These are phyloP conservation scores for Metschnikowia dekortorum DNA, from an alignment of 805 yeast genomes.

Conservation along the genomic window DNA sequence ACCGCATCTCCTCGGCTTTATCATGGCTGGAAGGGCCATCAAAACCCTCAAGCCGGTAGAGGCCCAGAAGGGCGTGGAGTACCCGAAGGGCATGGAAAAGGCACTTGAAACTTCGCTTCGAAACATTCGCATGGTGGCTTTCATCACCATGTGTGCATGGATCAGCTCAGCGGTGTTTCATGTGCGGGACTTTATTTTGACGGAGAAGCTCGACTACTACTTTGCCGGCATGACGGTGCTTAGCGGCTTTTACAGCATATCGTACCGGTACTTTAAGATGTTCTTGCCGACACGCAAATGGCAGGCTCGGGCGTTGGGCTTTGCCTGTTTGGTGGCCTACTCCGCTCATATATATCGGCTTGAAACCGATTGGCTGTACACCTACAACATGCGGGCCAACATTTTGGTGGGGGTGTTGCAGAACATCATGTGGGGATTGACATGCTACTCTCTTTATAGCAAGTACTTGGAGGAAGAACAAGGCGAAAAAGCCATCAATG, in stretches of 20 bases:
- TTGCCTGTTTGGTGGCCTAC: slow-evolving; percentile 48
- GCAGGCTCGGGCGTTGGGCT: slow-evolving; percentile 33
- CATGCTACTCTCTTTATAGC: slow-evolving; percentile 31
- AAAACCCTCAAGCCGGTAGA: background rate
- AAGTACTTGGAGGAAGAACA: slow-evolving; percentile 23
- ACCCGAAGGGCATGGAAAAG: background rate
- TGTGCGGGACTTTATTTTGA: slow-evolving; percentile 69
- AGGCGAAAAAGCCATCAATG: slow-evolving; percentile 8
- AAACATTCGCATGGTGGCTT: slow-evolving; percentile 36
- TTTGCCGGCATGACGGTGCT: slow-evolving; percentile 89
- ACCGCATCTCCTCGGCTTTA: slow-evolving; percentile 24
- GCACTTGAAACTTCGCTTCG: slow-evolving; percentile 2
- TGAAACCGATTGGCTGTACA: slow-evolving; percentile 75
- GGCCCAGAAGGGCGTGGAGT: background rate
- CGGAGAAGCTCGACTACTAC: slow-evolving; percentile 87
- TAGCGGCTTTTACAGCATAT: slow-evolving; percentile 69
- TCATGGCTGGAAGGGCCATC: slow-evolving; percentile 5
- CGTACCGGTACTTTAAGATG: slow-evolving; percentile 55
- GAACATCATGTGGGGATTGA: slow-evolving; percentile 39
- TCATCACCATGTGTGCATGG: slow-evolving; percentile 85
- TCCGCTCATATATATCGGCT: slow-evolving; percentile 62
- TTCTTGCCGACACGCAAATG: slow-evolving; percentile 34
- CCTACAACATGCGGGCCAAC: slow-evolving; percentile 91
- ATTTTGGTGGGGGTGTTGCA: slow-evolving; percentile 74
- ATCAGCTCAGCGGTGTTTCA: slow-evolving; percentile 80